Evolutionary conservation across 2,329 filamentous ascomycete species (phyloP), one percentile per base, ranked within the genome.

Genomic region (Metarhizium humberi): DNA sequence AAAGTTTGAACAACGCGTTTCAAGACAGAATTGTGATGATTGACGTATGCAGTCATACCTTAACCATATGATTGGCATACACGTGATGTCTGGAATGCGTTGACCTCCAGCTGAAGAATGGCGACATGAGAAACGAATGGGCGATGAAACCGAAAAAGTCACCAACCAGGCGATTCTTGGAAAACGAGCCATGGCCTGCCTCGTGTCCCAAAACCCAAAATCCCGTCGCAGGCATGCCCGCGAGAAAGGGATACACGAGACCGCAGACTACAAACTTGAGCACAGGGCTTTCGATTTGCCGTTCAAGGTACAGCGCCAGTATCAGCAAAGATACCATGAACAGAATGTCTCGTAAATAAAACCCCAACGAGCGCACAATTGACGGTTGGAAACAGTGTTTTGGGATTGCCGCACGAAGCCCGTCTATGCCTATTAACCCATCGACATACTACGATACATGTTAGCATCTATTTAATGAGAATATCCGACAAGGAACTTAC

Each of bases 101-200:
- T 67, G 82, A 83, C 71, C 86, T 84, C 86, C 86, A 89, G 51
- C 80, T 83, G 73, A 87, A 88, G 72, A 85, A 90, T 3, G 86
- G 86, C 2, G 86, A 84, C 58, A 86, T 68, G 43, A 88, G 75
- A 57, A 78, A 74, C 6, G 81, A 86, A 75, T 89, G 86, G n/a
- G 83, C 69, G 51, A 78, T 66, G 74, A 84, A 86, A 57, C 86
- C 86, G 55, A 84, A 73, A 16, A 76, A 66, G 63, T 86, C 78
- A 67, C 88, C 88, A 59, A 87, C 65, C 36, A 61, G 66, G 50
- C 71, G 71, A 67, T 79, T 75, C 25, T 71, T 67, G n/a, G 81
- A 85, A 67, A 88, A 85, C 50, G 84, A 83, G 18, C 81, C 80
- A 67, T 89, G 86, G 52, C 86, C 86, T 67, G 81, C 85, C 68